Conservation (phyloP, 106 monocot species). For the Cymbidium sinense region DNA sequence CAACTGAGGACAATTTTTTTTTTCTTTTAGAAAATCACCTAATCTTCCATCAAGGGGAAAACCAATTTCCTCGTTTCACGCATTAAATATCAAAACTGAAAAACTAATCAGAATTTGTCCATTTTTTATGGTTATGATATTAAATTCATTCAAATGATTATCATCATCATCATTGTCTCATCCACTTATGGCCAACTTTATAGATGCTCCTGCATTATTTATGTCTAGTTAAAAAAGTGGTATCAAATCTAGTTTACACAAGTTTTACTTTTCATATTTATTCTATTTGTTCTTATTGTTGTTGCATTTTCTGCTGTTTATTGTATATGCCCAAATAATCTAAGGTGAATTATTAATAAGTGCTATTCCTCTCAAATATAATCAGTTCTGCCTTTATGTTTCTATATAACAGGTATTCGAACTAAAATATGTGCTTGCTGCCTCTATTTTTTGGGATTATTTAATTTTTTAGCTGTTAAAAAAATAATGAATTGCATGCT, state of each 20-base stretch:
- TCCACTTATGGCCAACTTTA: not conserved
- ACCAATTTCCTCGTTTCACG: not conserved
- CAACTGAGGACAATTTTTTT: not conserved
- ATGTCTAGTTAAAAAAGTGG: not conserved
- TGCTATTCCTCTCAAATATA: no score
- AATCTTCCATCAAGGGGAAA: not conserved
- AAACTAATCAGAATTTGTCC: not conserved
- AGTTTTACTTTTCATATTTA: not conserved
- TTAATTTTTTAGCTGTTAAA: not conserved
- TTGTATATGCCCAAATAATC: no score
- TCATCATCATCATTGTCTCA: not conserved
- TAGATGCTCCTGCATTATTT: not conserved
- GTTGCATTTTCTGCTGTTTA: not conserved
- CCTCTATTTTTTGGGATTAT: not conserved
- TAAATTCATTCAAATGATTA: no score
- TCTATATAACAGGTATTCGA: no score
- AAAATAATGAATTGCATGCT: not conserved
- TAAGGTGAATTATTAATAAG: no score
- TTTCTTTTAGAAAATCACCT: not conserved
- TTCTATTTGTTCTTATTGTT: not conserved
- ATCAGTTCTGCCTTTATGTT: no score
- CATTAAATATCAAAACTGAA: not conserved
- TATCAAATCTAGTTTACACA: not conserved
- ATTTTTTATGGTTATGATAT: not conserved
- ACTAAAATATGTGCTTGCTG: not conserved